Conservation (phyloP, 176 grass and related monocot genomes). For the Carex cristatella region DNA sequence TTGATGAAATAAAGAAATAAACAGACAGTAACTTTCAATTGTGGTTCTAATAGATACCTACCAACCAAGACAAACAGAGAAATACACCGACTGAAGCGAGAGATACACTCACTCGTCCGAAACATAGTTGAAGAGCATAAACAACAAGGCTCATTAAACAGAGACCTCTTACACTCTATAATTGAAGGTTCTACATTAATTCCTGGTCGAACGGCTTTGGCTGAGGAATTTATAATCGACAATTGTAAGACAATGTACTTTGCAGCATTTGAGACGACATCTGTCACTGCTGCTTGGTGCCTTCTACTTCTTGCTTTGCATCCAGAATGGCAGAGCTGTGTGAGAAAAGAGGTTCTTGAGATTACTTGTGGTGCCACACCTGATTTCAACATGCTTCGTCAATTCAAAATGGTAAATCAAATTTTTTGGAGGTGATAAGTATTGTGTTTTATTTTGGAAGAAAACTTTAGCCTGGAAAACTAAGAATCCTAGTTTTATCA, state of each 20-base stretch:
- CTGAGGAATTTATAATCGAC: slow-evolving; percentile 57
- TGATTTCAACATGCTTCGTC: slow-evolving; percentile 40
- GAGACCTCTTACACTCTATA: slow-evolving; percentile 55
- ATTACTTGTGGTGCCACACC: slow-evolving; percentile 23
- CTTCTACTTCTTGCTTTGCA: slow-evolving; percentile 67
- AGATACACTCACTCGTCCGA: slow-evolving; percentile 40
- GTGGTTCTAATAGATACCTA: slow-evolving; percentile 34
- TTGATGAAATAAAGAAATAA: not conserved
- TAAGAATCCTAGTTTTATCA: not conserved
- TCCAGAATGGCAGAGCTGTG: slow-evolving; percentile 51
- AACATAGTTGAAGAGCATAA: slow-evolving; percentile 39
- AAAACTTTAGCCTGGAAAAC: not conserved
- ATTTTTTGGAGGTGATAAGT: not conserved
- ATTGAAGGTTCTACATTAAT: slow-evolving; percentile 39
- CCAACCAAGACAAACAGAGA: slow-evolving; percentile 64
- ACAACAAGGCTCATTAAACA: not conserved
- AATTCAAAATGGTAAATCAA: slow-evolving; percentile 48
- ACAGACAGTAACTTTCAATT: not conserved
- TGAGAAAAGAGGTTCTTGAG: slow-evolving; percentile 38
- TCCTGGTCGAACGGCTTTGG: not conserved
- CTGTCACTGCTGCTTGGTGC: slow-evolving; percentile 54
- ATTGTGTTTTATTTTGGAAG: not conserved
- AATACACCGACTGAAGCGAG: slow-evolving; percentile 36
- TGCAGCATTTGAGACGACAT: slow-evolving; percentile 54
- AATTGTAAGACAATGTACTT: slow-evolving; percentile 96